Conservation (phyloP, 176 grass and related monocot species). For the maize (Zea mays) region DNA sequence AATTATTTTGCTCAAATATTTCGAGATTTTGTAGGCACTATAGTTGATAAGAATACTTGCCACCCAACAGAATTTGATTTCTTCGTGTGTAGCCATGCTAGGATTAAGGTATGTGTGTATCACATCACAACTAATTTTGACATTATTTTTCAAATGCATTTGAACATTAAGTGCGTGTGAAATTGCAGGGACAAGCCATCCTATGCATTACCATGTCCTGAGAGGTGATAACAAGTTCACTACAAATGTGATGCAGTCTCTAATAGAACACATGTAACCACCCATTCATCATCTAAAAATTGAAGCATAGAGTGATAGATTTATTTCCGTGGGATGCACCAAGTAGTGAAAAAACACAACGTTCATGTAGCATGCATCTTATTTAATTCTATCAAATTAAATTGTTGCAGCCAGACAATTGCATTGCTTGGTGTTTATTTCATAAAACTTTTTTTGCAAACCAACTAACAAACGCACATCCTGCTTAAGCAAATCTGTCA, state of each 20-base stretch:
- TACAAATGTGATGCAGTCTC: conserved; percentile 43
- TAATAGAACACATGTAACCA: no score
- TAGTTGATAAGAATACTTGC: conserved; percentile 73
- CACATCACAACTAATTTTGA: not conserved
- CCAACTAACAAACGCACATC: no score
- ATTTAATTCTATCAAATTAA: no score
- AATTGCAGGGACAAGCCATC: conserved; percentile 64
- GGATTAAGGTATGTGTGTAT: conserved; percentile 55
- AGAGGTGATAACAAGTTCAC: conserved; percentile 74
- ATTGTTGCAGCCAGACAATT: no score
- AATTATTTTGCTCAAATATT: not conserved
- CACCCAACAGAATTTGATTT: conserved; percentile 83
- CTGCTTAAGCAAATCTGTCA: no score
- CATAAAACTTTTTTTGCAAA: no score
- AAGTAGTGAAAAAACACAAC: no score
- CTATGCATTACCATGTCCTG: conserved; percentile 75
- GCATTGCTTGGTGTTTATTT: no score
- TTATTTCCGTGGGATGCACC: no score
- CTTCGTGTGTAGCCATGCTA: conserved; percentile 78
- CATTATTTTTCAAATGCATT: not conserved
- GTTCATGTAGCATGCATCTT: no score
- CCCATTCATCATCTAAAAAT: no score
- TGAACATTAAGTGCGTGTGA: not conserved
- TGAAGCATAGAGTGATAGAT: no score
- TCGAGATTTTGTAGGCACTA: conserved; percentile 55